Conservation (phyloP, 2,329 filamentous ascomycete genomes). For the Cladosporium velox region DNA sequence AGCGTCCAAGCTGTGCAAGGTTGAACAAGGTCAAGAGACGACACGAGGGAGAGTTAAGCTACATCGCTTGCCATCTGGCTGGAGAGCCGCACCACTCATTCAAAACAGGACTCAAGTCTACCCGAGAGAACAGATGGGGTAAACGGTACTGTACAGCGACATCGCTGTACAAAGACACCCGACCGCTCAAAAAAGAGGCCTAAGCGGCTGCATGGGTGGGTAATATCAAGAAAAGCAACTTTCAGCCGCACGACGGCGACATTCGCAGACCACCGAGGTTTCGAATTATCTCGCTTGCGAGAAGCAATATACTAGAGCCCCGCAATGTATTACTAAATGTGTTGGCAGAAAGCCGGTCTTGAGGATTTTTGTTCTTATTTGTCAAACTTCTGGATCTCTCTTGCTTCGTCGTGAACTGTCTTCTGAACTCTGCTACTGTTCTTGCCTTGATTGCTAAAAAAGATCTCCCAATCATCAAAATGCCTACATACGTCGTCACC, state of each 20-base stretch:
- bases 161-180: neutral
- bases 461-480: neutral
- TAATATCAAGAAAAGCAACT: constrained; percentile 7
- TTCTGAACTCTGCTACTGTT: neutral
- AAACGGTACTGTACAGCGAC: neutral
- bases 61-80: constrained; percentile 3
- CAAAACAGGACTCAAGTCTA: neutral
- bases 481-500: constrained; percentile 18
- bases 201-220: constrained; percentile 10
- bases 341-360: neutral
- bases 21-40: neutral
- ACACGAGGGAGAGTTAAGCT: neutral
- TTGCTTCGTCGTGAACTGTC: neutral
- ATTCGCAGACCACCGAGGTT: constrained; percentile 10
- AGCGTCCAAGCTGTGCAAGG: neutral
- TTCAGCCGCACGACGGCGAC: constrained; percentile 16
- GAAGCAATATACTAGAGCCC: neutral
- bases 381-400: neutral
- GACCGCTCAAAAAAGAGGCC: neutral
- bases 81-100: constrained; percentile 5
- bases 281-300: neutral
- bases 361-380: neutral
- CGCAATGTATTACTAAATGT: constrained; percentile 18
- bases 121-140: neutral
- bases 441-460: neutral